Evolutionary conservation across 805 yeast genomes (phyloP).

Genomic region (Cyberlindnera nakhonratchasimensis): DNA sequence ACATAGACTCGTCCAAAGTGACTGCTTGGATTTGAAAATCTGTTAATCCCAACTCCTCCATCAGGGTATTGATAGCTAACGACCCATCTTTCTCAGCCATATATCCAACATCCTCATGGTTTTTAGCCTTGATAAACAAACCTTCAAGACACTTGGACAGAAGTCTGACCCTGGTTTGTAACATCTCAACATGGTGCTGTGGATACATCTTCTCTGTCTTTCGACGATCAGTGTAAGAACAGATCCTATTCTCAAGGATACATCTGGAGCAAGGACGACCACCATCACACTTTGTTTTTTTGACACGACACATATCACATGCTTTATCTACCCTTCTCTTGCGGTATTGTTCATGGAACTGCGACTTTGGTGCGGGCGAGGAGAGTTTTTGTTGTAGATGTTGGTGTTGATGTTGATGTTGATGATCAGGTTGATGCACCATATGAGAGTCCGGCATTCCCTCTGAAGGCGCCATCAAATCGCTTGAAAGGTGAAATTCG

Average conservation of each 20-base stretch:
- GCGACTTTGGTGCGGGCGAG: neutral
- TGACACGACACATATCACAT: conserved; percentile 59
- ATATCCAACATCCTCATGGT: neutral
- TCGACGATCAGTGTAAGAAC: conserved; percentile 55
- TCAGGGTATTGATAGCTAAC: conserved; percentile 2
- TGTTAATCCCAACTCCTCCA: conserved; percentile 3
- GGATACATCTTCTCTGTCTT: conserved; percentile 51
- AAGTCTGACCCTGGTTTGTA: conserved; percentile 55
- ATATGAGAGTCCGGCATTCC: neutral
- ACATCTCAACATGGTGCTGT: conserved; percentile 56
- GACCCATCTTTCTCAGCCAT: conserved; percentile 4
- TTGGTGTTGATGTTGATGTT: neutral
- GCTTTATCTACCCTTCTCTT: conserved; percentile 58
- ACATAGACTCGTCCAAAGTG: neutral
- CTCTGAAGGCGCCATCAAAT: neutral
- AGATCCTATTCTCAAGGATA: conserved; percentile 51
- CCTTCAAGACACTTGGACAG: conserved; percentile 49
- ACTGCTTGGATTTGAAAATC: neutral
- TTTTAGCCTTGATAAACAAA: neutral
- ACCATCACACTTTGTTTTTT: conserved; percentile 64
- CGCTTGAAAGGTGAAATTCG: neutral
- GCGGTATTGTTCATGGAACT: neutral
- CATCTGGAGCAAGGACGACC: conserved; percentile 58
- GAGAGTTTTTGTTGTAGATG: neutral
- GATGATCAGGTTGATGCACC: neutral